phyloP scores from a whole-genome alignment of 2,329 filamentous ascomycete genomes.

The Calycina herbarum region DNA sequence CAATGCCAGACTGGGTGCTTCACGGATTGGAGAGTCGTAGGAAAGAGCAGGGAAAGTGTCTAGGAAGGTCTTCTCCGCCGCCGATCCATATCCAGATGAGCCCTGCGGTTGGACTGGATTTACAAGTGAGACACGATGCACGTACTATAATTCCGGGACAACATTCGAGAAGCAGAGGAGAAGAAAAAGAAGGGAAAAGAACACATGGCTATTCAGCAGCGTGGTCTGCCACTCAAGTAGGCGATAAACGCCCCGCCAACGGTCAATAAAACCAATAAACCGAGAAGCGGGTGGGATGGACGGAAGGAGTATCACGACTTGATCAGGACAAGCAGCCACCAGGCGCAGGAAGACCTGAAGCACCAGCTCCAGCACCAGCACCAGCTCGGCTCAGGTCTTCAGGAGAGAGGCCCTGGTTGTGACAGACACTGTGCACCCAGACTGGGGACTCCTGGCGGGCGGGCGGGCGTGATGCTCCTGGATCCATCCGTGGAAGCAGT shows the following conservation, averaged over 20 bases:
- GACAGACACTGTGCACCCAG: neutral
- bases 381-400: neutral
- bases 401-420: neutral
- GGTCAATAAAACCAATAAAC: neutral
- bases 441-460: neutral
- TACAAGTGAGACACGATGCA: conserved; percentile 9
- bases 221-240: neutral
- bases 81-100: conserved; percentile 8
- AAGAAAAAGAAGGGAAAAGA: conserved; percentile 5
- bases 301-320: neutral
- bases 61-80: conserved; percentile 7
- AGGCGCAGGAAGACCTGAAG: neutral
- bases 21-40: neutral
- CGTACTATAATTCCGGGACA: neutral
- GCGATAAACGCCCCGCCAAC: neutral
- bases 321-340: neutral
- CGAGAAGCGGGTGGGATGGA: neutral
- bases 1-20: neutral
- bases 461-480: neutral
- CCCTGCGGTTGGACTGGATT: conserved; percentile 8
- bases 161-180: conserved; percentile 1
- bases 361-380: neutral
- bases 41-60: neutral
- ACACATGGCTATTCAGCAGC: neutral
- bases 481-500: conserved; percentile 5